phyloP scores from a whole-genome alignment of 202 grass and related monocot genomes.

The Carex sylvatica region DNA sequence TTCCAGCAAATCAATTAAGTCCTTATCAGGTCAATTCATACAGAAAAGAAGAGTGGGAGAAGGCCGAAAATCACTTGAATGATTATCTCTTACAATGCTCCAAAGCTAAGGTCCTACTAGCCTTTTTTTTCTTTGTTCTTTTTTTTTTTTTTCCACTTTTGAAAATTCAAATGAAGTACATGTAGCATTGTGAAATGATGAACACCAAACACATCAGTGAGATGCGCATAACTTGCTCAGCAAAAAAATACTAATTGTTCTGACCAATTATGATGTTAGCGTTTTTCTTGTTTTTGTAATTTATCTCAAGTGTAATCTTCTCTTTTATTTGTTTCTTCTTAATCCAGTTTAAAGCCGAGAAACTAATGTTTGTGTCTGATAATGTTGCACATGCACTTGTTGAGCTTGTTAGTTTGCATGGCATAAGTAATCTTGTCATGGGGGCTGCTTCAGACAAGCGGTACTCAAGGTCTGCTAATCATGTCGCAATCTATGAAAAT shows the following conservation, averaged over 20 bases:
- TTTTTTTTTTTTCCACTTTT: neutral
- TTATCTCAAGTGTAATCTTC: neutral
- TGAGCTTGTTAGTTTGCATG: conserved; percentile 16
- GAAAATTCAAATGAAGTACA: neutral
- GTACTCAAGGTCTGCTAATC: conserved; percentile 10
- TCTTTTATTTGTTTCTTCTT: neutral
- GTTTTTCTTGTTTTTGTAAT: neutral
- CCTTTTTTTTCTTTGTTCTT: neutral
- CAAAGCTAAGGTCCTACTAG: neutral
- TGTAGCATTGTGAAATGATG: neutral
- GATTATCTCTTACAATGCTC: neutral
- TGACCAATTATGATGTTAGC: neutral
- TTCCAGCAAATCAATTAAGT: conserved; percentile 10
- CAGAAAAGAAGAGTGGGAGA: neutral
- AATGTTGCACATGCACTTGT: conserved; percentile 18
- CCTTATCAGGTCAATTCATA: neutral
- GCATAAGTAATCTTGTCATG: conserved; percentile 12
- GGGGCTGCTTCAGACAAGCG: conserved; percentile 11
- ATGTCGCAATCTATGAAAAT: neutral
- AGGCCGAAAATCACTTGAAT: conserved; percentile 1
- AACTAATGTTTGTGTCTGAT: conserved; percentile 9
- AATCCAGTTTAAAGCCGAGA: conserved; percentile 10
- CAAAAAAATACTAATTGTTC: neutral
- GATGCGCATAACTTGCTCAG: neutral
- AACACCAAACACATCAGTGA: neutral